Base-by-base conservation (phyloP, 345 rosid genomes). In the Hibiscus mutabilis region DNA sequence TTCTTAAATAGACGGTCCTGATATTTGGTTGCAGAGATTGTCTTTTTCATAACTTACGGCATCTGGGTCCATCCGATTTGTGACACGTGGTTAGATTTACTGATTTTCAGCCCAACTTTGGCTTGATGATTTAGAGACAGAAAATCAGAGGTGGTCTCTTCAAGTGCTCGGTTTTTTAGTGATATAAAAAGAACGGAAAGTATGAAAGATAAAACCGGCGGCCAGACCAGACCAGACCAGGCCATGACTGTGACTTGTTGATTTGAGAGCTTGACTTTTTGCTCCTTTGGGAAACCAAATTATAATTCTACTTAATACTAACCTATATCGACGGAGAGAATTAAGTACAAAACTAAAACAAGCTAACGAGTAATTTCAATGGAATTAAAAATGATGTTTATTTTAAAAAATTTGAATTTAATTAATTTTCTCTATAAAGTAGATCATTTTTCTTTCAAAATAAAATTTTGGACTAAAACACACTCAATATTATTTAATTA, bases 71-170 rank as follows among this genome's bases (percentile, higher is more conserved):
- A 62, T 13, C 56, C 13, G 16, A 0, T 14, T 25, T 1, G 27
- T 8, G 69, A 68, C 74, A 75, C 70, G 64, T 60, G 44, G 0
- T 6, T 24, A 3, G 0, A 15, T 0, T 19, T 18, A 25, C 66
- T 12, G 49, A 53, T 18, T 46, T 18, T 40, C 14, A 18, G 72
- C 13, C 6, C 14, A 2, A 19, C 11, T 21, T 0, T 19, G 27
- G 33, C 31, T 62, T 13, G 6, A 37, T 18, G 74, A 70, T 35
- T 35, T 35, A 6, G 40, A 35, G 40, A 35, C 75, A 70, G 31
- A n/a, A 56, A 56, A 44, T 70, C 70, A 44, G 71, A 29, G 10
- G 3, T 19, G 29, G 71, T 70, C 74, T 24, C 24, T n/a, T n/a
- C 40, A 35, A 35, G 22, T 19, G 64, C 42, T 35, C 40, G 47